Percentiles rank a stretch among this genome's conserved stretches.
These are phyloP conservation scores for Ogataea siamensis DNA, from an alignment of 805 yeast genomes.

Conservation along the genomic window DNA sequence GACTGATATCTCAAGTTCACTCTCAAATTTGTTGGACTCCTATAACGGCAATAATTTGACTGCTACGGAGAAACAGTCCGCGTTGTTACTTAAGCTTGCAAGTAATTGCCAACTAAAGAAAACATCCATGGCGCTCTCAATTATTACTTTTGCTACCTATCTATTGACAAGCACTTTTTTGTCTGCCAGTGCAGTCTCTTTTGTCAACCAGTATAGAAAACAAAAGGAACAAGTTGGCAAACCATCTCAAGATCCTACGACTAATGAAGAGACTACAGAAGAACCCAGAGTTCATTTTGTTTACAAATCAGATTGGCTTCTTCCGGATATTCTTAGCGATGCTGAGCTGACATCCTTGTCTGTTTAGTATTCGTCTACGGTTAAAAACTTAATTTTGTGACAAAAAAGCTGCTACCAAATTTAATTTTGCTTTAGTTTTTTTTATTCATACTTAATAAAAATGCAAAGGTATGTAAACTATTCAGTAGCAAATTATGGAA, in stretches of 20 bases:
- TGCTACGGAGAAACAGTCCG: constrained; percentile 14
- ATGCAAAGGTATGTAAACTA: no score
- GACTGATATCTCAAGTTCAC: constrained; percentile 1
- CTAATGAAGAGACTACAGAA: not conserved
- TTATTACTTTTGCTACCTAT: constrained; percentile 17
- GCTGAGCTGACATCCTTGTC: constrained; percentile 1
- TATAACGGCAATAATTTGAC: constrained; percentile 15
- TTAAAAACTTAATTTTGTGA: no score
- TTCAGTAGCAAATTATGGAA: no score
- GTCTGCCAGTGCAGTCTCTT: constrained; percentile 15
- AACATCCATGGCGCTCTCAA: constrained; percentile 20
- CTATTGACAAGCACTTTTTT: constrained; percentile 17
- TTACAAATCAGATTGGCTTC: constrained; percentile 19
- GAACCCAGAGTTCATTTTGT: constrained; percentile 12
- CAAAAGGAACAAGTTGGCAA: constrained; percentile 2
- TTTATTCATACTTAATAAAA: no score
- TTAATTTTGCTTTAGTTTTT: no score
- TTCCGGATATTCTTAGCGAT: constrained; percentile 14
- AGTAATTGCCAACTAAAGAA: constrained; percentile 25
- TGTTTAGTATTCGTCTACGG: no score
- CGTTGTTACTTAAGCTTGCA: constrained; percentile 16
- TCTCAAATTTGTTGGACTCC: constrained; percentile 5
- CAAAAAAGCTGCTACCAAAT: no score
- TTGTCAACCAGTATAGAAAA: constrained; percentile 13
- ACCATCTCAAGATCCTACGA: not conserved